These are phyloP conservation scores for Fusarium verrucosum DNA, from an alignment of 2,329 filamentous ascomycete species.

Conservation along the genomic window DNA sequence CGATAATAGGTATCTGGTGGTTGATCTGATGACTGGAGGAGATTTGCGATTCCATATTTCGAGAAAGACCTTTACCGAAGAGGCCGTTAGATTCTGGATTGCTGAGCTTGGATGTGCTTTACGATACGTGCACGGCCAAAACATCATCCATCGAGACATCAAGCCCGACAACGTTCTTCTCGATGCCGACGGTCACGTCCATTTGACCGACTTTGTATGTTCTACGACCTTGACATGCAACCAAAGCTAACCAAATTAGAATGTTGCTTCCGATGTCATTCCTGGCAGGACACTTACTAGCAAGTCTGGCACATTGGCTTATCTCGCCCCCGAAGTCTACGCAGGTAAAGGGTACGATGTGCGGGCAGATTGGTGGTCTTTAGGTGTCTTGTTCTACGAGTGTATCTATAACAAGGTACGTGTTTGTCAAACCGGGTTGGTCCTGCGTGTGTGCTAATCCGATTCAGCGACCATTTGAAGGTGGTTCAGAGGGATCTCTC, in stretches of 20 bases:
- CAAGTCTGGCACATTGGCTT: slow-evolving; percentile 96
- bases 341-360: slow-evolving; percentile 86
- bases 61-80: slow-evolving; percentile 96
- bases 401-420: slow-evolving; percentile 98
- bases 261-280: slow-evolving; percentile 93
- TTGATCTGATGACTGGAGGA: slow-evolving; percentile 97
- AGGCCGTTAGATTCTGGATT: slow-evolving; percentile 97
- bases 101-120: slow-evolving; percentile 92
- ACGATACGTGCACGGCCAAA: slow-evolving; percentile 83
- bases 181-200: slow-evolving; percentile 90
- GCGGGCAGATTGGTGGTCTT: slow-evolving; percentile 97
- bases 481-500: slow-evolving; percentile 82
- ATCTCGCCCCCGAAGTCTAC: slow-evolving; percentile 95
- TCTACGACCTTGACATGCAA: not conserved
- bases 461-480: slow-evolving; percentile 86
- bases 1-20: slow-evolving; percentile 83
- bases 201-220: slow-evolving; percentile 95
- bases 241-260: slow-evolving; percentile 61
- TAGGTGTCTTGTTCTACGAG: slow-evolving; percentile 98
- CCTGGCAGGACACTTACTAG: slow-evolving; percentile 86
- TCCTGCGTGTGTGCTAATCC: slow-evolving; percentile 18
- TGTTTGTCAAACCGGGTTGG: slow-evolving; percentile 39
- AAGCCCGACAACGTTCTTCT: slow-evolving; percentile 93
- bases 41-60: slow-evolving; percentile 98
- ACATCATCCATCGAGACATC: slow-evolving; percentile 89